Base-by-base conservation (phyloP, 805 yeast species). In the Cyberlindnera mycetangii region DNA sequence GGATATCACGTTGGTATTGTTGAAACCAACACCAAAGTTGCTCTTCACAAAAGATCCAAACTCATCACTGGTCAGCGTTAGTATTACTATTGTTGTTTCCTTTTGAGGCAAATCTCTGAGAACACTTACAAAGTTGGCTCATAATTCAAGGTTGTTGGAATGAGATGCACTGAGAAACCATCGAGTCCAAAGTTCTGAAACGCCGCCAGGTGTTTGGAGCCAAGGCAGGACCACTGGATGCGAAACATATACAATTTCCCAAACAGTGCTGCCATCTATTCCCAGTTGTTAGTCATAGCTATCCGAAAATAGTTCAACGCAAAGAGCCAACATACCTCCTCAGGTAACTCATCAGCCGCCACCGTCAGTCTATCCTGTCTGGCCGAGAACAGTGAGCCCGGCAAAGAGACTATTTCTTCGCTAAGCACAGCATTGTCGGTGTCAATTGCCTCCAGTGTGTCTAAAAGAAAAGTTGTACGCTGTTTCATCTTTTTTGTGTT, bases 281-380 rank as follows among this genome's bases (percentile, higher is more conserved):
- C 5, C 20, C 12, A 18, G 14, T 33, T 20, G 17, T 20, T 20
- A 33, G 25, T 33, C 19, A 20, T 14, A 4, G 22, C 4, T 4
- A 7, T 22, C 6, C 8, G 12, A 32, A 16, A 11, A 4, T 17
- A 11, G 20, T 4, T n/a, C n/a, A n/a, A 20, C 9, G 4, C 4
- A 5, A 11, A 9, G 25, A 12, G 8, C 8, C 20, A 20, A 36
- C 42, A 21, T n/a, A 54, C 30, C 1, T 50, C 49, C 3, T 19
- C 7, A 2, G 60, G 60, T 8, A 57, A 27, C 25, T 57, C 61
- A 18, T 49, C 50, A 10, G 20, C n/a, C 3, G 38, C 3, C 11
- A 57, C 24, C 1, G 51, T 50, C 10, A 57, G 45, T 20, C 53
- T 46, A 22, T 54, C 56, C 31, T 57, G 59, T 37, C 56, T 52